Evolutionary conservation across 2,329 filamentous ascomycete genomes (phyloP).

Genomic region (Pseudogymnoascus sp.): DNA sequence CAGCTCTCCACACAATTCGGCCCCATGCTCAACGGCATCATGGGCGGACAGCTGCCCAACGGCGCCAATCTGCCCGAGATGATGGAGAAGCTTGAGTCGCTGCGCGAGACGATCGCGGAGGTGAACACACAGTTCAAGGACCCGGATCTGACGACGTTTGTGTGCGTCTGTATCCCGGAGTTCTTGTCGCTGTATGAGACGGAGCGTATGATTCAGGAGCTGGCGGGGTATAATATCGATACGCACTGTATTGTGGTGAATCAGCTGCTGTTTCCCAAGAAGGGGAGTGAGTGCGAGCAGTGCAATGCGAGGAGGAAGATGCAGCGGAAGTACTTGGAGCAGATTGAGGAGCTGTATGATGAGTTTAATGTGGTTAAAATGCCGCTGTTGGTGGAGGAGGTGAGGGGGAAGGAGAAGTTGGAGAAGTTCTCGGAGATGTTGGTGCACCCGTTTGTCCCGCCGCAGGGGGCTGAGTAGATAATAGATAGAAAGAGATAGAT

Average conservation of each 20-base stretch:
- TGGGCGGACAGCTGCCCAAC: slow-evolving; percentile 69
- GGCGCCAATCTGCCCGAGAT: slow-evolving; percentile 90
- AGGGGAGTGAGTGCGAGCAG: slow-evolving; percentile 81
- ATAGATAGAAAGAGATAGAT: neutral
- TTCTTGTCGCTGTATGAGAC: slow-evolving; percentile 97
- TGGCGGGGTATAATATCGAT: slow-evolving; percentile 87
- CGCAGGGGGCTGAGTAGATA: slow-evolving; percentile 32
- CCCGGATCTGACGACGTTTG: slow-evolving; percentile 87
- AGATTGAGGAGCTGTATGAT: slow-evolving; percentile 97
- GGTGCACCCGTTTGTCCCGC: slow-evolving; percentile 64
- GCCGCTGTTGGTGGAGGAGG: slow-evolving; percentile 91
- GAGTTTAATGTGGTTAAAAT: slow-evolving; percentile 99
- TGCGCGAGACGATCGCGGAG: slow-evolving; percentile 87
- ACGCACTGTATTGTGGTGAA: slow-evolving; percentile 98
- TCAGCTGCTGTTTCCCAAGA: slow-evolving; percentile 86
- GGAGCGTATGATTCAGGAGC: slow-evolving; percentile 98
- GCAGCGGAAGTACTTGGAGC: slow-evolving; percentile 98
- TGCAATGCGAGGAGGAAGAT: slow-evolving; percentile 92
- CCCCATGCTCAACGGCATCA: slow-evolving; percentile 86
- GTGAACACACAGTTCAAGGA: slow-evolving; percentile 99
- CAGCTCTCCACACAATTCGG: slow-evolving; percentile 92
- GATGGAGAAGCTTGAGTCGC: slow-evolving; percentile 85
- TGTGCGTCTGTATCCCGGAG: slow-evolving; percentile 96
- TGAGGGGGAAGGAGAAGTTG: slow-evolving; percentile 86
- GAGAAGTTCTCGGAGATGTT: slow-evolving; percentile 86